Percentiles rank a stretch among this genome's conserved stretches.
These are phyloP conservation scores for Melanogaster broomeanus DNA, from an alignment of 768 basidiomycete species.

Conservation along the genomic window DNA sequence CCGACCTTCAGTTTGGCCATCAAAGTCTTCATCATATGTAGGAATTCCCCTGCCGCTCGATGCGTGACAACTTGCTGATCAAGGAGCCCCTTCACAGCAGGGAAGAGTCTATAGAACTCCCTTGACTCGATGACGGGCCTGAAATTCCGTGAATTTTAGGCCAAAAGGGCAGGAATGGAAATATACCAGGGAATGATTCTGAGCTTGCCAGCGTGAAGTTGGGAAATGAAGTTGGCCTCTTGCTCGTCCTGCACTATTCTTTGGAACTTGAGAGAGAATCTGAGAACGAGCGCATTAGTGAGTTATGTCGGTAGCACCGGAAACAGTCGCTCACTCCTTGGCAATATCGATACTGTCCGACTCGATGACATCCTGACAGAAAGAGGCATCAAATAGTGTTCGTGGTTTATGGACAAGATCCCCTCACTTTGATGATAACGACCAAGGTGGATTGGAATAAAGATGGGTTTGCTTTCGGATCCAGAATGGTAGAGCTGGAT, in stretches of 20 bases:
- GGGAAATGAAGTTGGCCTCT: slow-evolving; percentile 61
- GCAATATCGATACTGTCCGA: slow-evolving; percentile 60
- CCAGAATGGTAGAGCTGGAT: slow-evolving; percentile 55
- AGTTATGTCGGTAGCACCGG: not conserved
- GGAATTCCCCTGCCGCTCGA: slow-evolving; percentile 51
- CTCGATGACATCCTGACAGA: slow-evolving; percentile 58
- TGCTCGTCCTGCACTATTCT: slow-evolving; percentile 65
- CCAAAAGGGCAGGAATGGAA: not conserved
- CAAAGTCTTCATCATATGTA: slow-evolving; percentile 57
- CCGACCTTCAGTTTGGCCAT: slow-evolving; percentile 68
- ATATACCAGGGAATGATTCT: slow-evolving; percentile 59
- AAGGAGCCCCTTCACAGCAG: slow-evolving; percentile 44
- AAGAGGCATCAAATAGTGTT: not conserved
- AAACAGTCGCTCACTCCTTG: slow-evolving; percentile 45
- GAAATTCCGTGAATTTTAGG: not conserved
- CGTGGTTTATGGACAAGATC: no score
- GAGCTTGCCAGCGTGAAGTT: slow-evolving; percentile 54
- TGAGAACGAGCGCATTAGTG: slow-evolving; percentile 16
- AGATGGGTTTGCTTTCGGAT: slow-evolving; percentile 57
- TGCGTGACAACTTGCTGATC: slow-evolving; percentile 53
- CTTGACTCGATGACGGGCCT: slow-evolving; percentile 61
- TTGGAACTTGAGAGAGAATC: slow-evolving; percentile 58
- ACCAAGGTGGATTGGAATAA: slow-evolving; percentile 60
- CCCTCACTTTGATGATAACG: slow-evolving; percentile 60
- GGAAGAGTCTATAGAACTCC: slow-evolving; percentile 60